Evolutionary conservation across 1,139 yeast genomes (phyloP).

Genomic region (Saccharomyces hybrid): DNA sequence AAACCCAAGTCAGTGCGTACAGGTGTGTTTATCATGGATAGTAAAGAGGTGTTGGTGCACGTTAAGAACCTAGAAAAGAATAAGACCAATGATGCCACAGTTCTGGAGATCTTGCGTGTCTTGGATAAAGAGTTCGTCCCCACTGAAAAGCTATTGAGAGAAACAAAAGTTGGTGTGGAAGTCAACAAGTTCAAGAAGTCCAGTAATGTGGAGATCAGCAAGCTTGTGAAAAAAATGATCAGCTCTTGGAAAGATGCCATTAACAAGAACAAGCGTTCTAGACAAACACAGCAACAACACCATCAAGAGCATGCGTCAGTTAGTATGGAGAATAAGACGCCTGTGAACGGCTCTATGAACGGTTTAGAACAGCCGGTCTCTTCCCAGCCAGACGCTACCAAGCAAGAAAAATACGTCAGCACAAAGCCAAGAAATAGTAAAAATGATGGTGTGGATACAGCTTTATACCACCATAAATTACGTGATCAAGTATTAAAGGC

Average conservation of each 20-base stretch:
- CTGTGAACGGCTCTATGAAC: conserved; percentile 5
- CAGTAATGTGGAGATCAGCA: conserved; percentile 53
- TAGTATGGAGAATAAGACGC: conserved; percentile 7
- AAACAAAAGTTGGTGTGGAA: conserved; percentile 96
- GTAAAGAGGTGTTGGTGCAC: conserved; percentile 63
- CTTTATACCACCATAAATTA: conserved; percentile 61
- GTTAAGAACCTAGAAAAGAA: conserved; percentile 70
- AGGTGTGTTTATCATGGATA: conserved; percentile 44
- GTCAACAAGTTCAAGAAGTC: conserved; percentile 82
- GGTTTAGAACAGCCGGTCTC: neutral
- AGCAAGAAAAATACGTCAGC: conserved; percentile 33
- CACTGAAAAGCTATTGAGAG: conserved; percentile 73
- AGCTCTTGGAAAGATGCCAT: conserved; percentile 88
- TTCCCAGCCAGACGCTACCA: conserved; percentile 11
- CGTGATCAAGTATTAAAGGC: conserved; percentile 82
- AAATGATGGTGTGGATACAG: conserved; percentile 70
- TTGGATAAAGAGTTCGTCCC: conserved; percentile 70
- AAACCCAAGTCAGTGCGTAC: neutral
- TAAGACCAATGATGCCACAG: conserved; percentile 49
- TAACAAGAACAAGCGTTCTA: conserved; percentile 54
- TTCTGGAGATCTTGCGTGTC: conserved; percentile 56
- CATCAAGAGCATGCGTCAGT: conserved; percentile 9
- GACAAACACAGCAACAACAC: conserved; percentile 14
- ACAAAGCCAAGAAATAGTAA: conserved; percentile 63
- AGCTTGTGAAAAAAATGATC: conserved; percentile 73